Evolutionary conservation across 371 early-diverging fungal species (phyloP).

Genomic region (Gilbertella persicaria): DNA sequence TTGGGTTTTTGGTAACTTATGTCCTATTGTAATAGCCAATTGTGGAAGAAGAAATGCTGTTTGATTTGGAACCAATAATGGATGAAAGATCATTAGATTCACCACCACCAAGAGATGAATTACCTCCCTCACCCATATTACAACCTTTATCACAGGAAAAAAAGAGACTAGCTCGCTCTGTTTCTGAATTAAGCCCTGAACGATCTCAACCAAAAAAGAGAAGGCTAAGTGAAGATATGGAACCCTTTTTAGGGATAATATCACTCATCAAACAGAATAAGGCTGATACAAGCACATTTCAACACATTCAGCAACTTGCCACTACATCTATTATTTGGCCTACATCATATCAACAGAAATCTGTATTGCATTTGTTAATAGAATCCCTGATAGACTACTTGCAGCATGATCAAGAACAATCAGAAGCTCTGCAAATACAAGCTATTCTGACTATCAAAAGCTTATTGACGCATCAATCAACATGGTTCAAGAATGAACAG

Average conservation of each 20-base stretch:
- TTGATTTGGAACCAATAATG: no score
- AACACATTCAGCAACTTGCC: background rate
- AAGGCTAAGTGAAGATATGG: background rate
- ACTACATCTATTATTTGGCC: no score
- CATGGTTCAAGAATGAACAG: background rate
- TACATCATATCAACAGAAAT: background rate
- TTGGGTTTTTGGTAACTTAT: no score
- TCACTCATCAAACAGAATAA: background rate
- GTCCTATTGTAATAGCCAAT: no score
- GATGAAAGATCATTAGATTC: no score
- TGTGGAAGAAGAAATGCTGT: no score
- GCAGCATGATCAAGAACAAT: background rate
- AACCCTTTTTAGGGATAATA: background rate
- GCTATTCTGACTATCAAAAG: background rate
- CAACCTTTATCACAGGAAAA: no score
- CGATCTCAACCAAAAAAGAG: background rate
- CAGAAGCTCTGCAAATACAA: background rate
- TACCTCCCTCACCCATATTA: no score
- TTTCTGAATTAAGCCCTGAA: no score
- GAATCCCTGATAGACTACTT: background rate
- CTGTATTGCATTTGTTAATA: background rate
- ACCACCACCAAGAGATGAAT: no score
- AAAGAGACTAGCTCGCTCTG: no score
- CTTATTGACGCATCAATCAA: background rate
- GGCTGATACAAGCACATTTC: background rate